These are phyloP conservation scores for Knufia petricola DNA, from an alignment of 2,329 filamentous ascomycete genomes.

Conservation along the genomic window DNA sequence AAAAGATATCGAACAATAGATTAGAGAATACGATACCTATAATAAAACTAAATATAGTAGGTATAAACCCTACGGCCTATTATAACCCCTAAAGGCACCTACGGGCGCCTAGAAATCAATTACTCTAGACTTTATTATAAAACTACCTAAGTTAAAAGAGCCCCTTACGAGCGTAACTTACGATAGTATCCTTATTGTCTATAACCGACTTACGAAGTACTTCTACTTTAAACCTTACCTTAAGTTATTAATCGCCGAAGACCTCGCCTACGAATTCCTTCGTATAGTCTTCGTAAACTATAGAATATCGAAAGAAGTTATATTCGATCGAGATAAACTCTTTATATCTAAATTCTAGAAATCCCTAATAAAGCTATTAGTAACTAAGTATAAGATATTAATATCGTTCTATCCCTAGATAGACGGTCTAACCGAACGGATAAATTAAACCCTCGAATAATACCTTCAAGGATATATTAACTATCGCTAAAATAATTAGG, in stretches of 20 bases:
- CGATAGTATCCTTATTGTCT: constrained; percentile 10
- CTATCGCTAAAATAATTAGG: constrained; percentile 11
- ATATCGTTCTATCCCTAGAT: constrained; percentile 12
- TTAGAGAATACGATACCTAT: constrained; percentile 10
- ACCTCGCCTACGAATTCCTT: constrained; percentile 10
- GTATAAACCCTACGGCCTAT: constrained; percentile 12
- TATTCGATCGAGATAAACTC: constrained; percentile 7
- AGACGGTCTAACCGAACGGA: constrained; percentile 9
- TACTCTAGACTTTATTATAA: constrained; percentile 2
- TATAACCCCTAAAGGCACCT: constrained; percentile 10
- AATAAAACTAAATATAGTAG: constrained; percentile 9
- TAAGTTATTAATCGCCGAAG: constrained; percentile 1
- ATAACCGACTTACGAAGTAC: constrained; percentile 10
- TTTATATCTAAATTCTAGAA: constrained; percentile 11
- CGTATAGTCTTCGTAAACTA: constrained; percentile 7
- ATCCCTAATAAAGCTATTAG: constrained; percentile 5
- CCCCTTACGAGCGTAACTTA: constrained; percentile 2
- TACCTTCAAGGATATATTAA: constrained; percentile 11
- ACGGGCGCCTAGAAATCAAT: constrained; percentile 24
- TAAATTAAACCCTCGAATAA: constrained; percentile 11
- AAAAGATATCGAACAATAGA: constrained; percentile 12
- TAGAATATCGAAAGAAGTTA: constrained; percentile 8
- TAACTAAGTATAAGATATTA: constrained; percentile 8
- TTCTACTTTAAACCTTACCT: constrained; percentile 4
- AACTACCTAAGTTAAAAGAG: constrained; percentile 3